These are phyloP conservation scores for Candida cerambycidarum DNA, from an alignment of 805 yeast genomes.

Conservation along the genomic window DNA sequence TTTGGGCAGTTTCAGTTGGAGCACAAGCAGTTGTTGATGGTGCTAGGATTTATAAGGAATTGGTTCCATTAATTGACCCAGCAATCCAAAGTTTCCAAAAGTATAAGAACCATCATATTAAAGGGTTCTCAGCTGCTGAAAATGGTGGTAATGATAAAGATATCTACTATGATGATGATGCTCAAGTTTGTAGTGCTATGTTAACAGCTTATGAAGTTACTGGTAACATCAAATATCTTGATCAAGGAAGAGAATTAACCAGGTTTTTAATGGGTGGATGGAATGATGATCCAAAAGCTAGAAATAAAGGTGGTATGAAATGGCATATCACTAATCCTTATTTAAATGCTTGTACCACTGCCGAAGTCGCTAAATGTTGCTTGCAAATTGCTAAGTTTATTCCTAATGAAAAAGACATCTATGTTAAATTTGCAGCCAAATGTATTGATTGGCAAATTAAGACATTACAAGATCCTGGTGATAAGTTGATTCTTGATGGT, in stretches of 20 bases:
- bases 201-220: slow-evolving; percentile 70
- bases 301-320: slow-evolving; percentile 57
- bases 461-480: slow-evolving; percentile 51
- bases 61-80: slow-evolving; percentile 53
- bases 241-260: slow-evolving; percentile 56
- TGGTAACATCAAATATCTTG: slow-evolving; percentile 50
- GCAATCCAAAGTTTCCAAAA: slow-evolving; percentile 49
- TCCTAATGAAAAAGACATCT: slow-evolving; percentile 46
- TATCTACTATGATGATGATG: slow-evolving; percentile 73
- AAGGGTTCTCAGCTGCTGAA: slow-evolving; percentile 67
- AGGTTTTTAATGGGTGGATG: slow-evolving; percentile 66
- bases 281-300: slow-evolving; percentile 43
- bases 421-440: slow-evolving; percentile 57
- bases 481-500: slow-evolving; percentile 63
- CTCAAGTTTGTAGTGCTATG: slow-evolving; percentile 67
- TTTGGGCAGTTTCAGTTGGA: slow-evolving; percentile 70
- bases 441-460: slow-evolving; percentile 59
- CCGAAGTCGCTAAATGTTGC: slow-evolving; percentile 64
- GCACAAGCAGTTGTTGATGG: slow-evolving; percentile 70
- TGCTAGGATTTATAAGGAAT: slow-evolving; percentile 52
- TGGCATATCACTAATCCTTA: slow-evolving; percentile 67
- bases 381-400: slow-evolving; percentile 55
- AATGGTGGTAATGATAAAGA: slow-evolving; percentile 59
- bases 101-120: slow-evolving; percentile 49
- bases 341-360: slow-evolving; percentile 65